Conservation (phyloP, 805 yeast genomes). For the Kodamaea neixiangensis region DNA sequence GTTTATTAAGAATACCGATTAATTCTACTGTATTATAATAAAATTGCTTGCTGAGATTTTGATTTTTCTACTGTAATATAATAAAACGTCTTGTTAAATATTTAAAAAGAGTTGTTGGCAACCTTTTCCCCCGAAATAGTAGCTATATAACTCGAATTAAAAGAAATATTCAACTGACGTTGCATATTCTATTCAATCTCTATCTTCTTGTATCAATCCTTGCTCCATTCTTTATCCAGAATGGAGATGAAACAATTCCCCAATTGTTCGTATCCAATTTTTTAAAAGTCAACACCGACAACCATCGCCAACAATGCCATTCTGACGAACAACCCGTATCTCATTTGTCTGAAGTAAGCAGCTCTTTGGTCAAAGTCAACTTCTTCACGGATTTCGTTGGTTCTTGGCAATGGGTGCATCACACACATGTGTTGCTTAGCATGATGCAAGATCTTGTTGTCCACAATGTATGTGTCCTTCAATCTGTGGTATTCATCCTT, state of each 20-base stretch:
- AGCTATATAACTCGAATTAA: not conserved
- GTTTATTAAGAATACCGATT: conserved; percentile 1
- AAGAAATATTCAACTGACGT: not conserved
- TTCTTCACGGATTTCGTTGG: conserved; percentile 94
- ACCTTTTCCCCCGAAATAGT: conserved; percentile 8
- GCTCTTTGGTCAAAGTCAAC: conserved; percentile 99
- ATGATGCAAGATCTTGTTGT: conserved; percentile 83
- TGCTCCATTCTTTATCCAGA: not conserved
- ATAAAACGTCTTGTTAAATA: not conserved
- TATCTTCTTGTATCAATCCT: not conserved
- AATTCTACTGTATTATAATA: not conserved
- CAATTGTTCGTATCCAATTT: conserved; percentile 12
- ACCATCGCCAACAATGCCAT: conserved; percentile 99
- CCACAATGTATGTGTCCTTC: conserved; percentile 89
- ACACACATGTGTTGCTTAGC: conserved; percentile 99
- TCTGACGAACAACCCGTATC: conserved; percentile 96
- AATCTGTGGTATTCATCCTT: conserved; percentile 78
- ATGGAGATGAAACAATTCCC: conserved; percentile 18
- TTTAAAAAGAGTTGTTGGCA: conserved; percentile 1
- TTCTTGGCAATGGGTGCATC: conserved; percentile 98
- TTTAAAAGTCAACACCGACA: conserved; percentile 83
- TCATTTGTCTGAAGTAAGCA: conserved; percentile 99
- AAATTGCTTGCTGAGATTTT: not conserved
- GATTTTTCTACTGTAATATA: not conserved
- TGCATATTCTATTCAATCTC: not conserved